Percentiles rank a stretch among this genome's conserved stretches.
These are phyloP conservation scores for Claviceps quebecensis DNA, from an alignment of 2,329 filamentous ascomycete genomes.

Conservation along the genomic window DNA sequence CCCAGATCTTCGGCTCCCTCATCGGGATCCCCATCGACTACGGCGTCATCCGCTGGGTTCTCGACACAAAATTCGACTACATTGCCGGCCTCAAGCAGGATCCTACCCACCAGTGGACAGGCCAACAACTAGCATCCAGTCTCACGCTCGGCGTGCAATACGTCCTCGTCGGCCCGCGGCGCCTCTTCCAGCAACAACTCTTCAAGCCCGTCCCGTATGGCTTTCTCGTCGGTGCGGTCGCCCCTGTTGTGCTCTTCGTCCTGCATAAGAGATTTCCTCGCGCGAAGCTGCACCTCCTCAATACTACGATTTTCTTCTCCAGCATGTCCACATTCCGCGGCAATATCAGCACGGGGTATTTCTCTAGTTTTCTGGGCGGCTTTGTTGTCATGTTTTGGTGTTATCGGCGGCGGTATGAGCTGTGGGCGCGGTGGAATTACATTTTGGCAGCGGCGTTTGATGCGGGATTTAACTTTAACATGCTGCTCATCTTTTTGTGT, in stretches of 20 bases:
- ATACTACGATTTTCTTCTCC: constrained; percentile 48
- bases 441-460: constrained; percentile 47
- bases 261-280: constrained; percentile 39
- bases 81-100: constrained; percentile 35
- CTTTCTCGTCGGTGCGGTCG: constrained; percentile 34
- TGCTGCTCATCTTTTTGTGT: constrained; percentile 46
- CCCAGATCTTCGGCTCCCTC: constrained; percentile 43
- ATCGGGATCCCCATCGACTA: constrained; percentile 49
- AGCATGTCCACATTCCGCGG: constrained; percentile 42
- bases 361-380: constrained; percentile 42
- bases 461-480: constrained; percentile 47
- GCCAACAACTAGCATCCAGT: constrained; percentile 34
- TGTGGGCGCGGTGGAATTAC: constrained; percentile 49
- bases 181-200: constrained; percentile 33
- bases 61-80: constrained; percentile 42
- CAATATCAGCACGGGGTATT: constrained; percentile 46
- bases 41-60: constrained; percentile 44
- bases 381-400: constrained; percentile 47
- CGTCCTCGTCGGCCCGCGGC: constrained; percentile 38
- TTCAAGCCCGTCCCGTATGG: constrained; percentile 37
- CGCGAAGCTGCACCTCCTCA: constrained; percentile 42
- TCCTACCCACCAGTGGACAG: constrained; percentile 47
- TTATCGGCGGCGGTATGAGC: constrained; percentile 38
- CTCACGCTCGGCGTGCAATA: constrained; percentile 46
- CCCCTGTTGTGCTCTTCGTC: constrained; percentile 32